Conservation (phyloP, 2,329 filamentous ascomycete genomes). For the Xylaria sp. region DNA sequence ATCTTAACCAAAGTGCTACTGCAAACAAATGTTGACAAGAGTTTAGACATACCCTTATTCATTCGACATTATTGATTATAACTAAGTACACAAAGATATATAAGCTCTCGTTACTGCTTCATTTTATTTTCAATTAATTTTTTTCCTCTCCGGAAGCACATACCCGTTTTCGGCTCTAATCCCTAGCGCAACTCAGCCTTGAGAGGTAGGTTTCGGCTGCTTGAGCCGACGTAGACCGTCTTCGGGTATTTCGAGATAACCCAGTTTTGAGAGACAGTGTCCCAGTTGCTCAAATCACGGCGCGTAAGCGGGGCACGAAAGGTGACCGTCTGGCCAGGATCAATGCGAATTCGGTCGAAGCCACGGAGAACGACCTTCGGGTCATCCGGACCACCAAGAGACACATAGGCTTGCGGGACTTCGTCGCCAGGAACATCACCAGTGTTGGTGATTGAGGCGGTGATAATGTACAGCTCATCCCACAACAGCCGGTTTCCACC, state of each 20-base stretch:
- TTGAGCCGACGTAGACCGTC: conserved; percentile 61
- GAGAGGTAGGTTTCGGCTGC: conserved; percentile 60
- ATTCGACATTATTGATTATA: conserved; percentile 50
- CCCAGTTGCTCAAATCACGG: conserved; percentile 89
- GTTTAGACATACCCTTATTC: conserved; percentile 62
- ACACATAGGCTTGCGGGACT: conserved; percentile 79
- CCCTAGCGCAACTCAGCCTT: conserved; percentile 15
- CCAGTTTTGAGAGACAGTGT: conserved; percentile 82
- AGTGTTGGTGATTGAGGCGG: conserved; percentile 73
- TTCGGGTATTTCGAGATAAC: conserved; percentile 60
- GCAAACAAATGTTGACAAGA: no score
- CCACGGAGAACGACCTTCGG: conserved; percentile 71
- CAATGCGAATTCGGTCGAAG: conserved; percentile 79
- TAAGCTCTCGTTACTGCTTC: no score
- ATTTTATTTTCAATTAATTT: no score
- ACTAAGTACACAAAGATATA: background rate
- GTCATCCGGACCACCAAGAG: conserved; percentile 79
- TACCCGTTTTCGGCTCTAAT: background rate
- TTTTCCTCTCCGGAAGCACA: no score
- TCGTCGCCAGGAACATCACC: conserved; percentile 70
- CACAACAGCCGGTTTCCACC: conserved; percentile 71
- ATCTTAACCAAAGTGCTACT: no score
- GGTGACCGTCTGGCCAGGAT: conserved; percentile 67
- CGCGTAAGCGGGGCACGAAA: conserved; percentile 76
- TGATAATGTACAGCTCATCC: conserved; percentile 71